Conservation (phyloP, 2,329 filamentous ascomycete genomes). For the Stenocarpella maydis region DNA sequence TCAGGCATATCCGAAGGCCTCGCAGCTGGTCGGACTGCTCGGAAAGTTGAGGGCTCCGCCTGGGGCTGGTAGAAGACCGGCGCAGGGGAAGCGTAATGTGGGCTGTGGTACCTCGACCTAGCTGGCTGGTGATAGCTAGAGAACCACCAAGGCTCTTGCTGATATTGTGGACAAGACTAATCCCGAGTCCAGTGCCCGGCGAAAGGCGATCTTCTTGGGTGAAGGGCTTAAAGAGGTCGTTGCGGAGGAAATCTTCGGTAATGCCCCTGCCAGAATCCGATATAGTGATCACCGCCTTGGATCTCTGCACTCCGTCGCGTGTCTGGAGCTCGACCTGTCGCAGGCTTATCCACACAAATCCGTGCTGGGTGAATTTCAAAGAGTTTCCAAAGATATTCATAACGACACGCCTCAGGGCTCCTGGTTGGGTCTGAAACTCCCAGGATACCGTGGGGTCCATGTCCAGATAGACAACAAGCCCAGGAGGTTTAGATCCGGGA, state of each 20-base stretch:
- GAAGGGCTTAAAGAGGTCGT: conserved; percentile 70
- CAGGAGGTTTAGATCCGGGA: not conserved
- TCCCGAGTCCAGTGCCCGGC: conserved; percentile 69
- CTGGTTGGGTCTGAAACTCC: conserved; percentile 61
- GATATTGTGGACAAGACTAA: conserved; percentile 70
- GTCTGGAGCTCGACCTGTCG: conserved; percentile 23
- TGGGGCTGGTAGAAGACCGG: not conserved
- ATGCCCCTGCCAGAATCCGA: conserved; percentile 74
- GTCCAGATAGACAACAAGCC: conserved; percentile 50
- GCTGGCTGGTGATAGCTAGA: conserved; percentile 62
- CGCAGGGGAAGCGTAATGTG: conserved; percentile 36
- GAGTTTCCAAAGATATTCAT: conserved; percentile 64
- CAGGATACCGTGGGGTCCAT: conserved; percentile 55
- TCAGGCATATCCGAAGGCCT: conserved; percentile 7
- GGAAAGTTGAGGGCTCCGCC: not conserved
- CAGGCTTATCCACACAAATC: conserved; percentile 37
- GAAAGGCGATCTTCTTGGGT: conserved; percentile 68
- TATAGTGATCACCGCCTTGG: conserved; percentile 54
- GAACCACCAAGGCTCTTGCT: conserved; percentile 65
- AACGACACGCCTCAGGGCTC: conserved; percentile 57
- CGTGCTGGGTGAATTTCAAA: conserved; percentile 57
- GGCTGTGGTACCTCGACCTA: conserved; percentile 45
- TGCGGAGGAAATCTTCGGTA: conserved; percentile 66
- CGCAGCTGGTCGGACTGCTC: not conserved
- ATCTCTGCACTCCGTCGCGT: not conserved